phyloP scores from a whole-genome alignment of 306 rosid species.

The Dryas octopetala region DNA sequence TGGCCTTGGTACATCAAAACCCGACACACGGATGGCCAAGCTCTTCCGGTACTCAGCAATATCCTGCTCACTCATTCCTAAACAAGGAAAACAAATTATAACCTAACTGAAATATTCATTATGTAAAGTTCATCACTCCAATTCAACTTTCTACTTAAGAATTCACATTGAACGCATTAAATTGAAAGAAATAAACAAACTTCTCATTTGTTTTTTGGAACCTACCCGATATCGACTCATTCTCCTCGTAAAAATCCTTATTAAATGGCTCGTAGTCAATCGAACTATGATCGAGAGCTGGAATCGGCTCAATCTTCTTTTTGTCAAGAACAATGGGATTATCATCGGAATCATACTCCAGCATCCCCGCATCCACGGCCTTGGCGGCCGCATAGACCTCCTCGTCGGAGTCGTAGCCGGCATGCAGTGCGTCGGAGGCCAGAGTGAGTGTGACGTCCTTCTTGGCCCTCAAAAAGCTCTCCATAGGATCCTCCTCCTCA shows the following conservation, averaged over 20 bases:
- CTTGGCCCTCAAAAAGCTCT: conserved; percentile 84
- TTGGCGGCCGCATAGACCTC: conserved; percentile 99
- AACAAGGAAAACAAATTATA: conserved; percentile 15
- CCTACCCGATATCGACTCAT: conserved; percentile 76
- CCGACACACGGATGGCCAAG: conserved; percentile 87
- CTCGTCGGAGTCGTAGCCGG: conserved; percentile 92
- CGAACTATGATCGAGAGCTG: conserved; percentile 76
- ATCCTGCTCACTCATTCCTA: conserved; percentile 91
- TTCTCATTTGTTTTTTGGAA: neutral
- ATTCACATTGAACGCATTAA: neutral
- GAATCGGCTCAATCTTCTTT: conserved; percentile 88
- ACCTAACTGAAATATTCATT: neutral
- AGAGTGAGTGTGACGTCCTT: conserved; percentile 82
- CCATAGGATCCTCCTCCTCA: conserved; percentile 88
- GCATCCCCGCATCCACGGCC: conserved; percentile 87
- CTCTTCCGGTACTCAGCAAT: conserved; percentile 70
- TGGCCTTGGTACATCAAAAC: conserved; percentile 91
- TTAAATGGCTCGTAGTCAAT: conserved; percentile 79
- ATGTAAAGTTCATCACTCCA: neutral
- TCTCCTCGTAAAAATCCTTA: conserved; percentile 92
- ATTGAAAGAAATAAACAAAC: neutral
- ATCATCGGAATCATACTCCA: conserved; percentile 95
- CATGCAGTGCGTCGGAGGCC: conserved; percentile 83
- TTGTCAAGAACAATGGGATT: conserved; percentile 73
- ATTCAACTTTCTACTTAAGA: neutral